Evolutionary conservation across 2,329 filamentous ascomycete genomes (phyloP), one percentile per base, ranked within the genome.

Genomic region (Verticillium nonalfalfae): DNA sequence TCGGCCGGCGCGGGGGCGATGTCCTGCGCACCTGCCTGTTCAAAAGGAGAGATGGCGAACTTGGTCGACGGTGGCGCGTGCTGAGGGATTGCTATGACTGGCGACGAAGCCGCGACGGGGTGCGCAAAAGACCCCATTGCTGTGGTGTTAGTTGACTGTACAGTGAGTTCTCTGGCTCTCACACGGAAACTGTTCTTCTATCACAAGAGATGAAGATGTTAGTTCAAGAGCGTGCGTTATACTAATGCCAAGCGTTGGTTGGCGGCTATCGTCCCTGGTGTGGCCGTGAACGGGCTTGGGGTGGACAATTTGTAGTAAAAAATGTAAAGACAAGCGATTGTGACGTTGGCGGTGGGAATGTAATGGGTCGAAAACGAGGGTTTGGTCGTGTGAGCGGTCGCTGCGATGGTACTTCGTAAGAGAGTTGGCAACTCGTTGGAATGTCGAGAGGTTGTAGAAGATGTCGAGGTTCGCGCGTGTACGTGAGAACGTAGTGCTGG

Each of bases 91-190:
- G 71, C 71, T 13, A 82, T 73, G 66, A 81, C 75, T 58, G 80
- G 80, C 66, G 79, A 80, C 61, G 77, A 73, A 63, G 74, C 69
- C 57, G 73, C 70, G 66, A 71, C 78, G 64, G 74, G 73, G 65
- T 75, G 73, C 67, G 75, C 71, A 69, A 78, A 80, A 65, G 76
- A 77, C 60, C 78, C 72, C 79, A 81, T 81, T 50, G 60, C 67
- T 67, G 66, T 63, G 60, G 60, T 65, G 68, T 65, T 66, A 71
- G 69, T 63, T 61, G 59, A 61, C 68, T 65, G 64, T 66, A 67
- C 69, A 66, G 68, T 72, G 64, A 70, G 66, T 68, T 61, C 64
- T 34, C 50, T 10, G n/a, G 6, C 26, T 35, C 11, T 56, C 26
- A 56, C 13, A 34, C 26, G n/a, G n/a, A 52, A 56, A 14, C 54